Percentiles rank a stretch among this genome's conserved stretches.
Conservation (phyloP, 768 basidiomycete genomes). For the Favolaschia claudopus region DNA sequence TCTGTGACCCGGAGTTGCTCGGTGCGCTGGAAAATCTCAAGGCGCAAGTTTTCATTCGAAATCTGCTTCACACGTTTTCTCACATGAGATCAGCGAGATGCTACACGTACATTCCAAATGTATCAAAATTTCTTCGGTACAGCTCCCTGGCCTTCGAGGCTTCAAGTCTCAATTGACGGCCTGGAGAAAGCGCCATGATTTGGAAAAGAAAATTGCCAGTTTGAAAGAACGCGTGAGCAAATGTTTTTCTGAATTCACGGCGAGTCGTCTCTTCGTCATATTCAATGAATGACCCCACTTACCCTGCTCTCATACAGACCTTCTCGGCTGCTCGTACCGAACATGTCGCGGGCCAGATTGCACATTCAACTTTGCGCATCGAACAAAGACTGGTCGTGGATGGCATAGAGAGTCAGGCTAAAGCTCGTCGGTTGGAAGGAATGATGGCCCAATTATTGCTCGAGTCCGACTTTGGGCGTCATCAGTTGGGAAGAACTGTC, state of each 20-base stretch:
- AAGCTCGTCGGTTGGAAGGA: slow-evolving; percentile 6
- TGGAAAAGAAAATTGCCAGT: slow-evolving; percentile 3
- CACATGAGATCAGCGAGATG: slow-evolving; percentile 3
- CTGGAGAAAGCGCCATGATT: slow-evolving; percentile 19
- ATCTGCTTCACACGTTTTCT: neutral
- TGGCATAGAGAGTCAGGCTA: slow-evolving; percentile 7
- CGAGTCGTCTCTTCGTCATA: neutral
- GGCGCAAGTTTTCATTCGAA: slow-evolving; percentile 1
- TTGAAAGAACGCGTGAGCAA: slow-evolving; percentile 15
- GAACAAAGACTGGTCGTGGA: slow-evolving; percentile 12
- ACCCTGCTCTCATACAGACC: slow-evolving; percentile 1
- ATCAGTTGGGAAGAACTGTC: neutral
- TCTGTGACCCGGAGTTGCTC: slow-evolving; percentile 6
- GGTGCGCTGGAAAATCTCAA: slow-evolving; percentile 13
- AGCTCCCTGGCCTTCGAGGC: neutral
- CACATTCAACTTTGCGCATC: neutral
- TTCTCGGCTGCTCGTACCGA: slow-evolving; percentile 15
- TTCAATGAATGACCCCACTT: too few species aligned
- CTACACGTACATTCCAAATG: neutral
- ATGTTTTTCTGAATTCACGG: slow-evolving; percentile 19
- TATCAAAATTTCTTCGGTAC: neutral
- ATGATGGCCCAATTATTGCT: slow-evolving; percentile 13
- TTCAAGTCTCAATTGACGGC: slow-evolving; percentile 6
- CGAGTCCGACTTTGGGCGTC: neutral
- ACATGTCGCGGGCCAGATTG: neutral